phyloP scores from a whole-genome alignment of 225 moss, liverwort and hornwort genomes.

The Pseudoscleropodium purum region DNA sequence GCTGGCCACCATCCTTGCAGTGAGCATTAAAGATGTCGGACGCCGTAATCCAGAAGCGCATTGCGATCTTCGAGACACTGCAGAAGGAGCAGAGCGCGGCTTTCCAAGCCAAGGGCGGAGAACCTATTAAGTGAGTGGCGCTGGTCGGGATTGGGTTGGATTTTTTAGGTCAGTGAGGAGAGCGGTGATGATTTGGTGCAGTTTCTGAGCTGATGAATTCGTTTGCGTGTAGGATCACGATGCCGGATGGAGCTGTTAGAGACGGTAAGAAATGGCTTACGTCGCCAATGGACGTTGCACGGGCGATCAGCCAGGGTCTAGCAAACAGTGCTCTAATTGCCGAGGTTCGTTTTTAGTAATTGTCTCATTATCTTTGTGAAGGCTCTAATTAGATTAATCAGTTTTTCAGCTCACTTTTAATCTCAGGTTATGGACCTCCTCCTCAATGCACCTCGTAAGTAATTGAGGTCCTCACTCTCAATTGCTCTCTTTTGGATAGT shows the following conservation, averaged over 20 bases:
- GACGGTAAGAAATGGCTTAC: slow-evolving; percentile 85
- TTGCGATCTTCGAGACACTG: slow-evolving; percentile 43
- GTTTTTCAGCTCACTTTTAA: not conserved
- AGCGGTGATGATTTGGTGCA: not conserved
- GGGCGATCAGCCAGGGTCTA: slow-evolving; percentile 61
- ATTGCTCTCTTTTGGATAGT: not conserved
- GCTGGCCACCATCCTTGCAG: not conserved
- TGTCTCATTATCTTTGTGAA: not conserved
- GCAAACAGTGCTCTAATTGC: slow-evolving; percentile 74
- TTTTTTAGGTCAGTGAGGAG: not conserved
- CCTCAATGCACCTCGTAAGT: not conserved
- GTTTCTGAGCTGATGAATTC: not conserved
- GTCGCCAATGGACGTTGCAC: slow-evolving; percentile 71
- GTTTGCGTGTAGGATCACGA: slow-evolving; percentile 36
- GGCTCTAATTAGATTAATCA: not conserved
- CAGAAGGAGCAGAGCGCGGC: slow-evolving; percentile 43
- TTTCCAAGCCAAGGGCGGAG: slow-evolving; percentile 52
- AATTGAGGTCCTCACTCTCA: not conserved
- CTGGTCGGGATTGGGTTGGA: not conserved
- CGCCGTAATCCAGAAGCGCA: slow-evolving; percentile 41
- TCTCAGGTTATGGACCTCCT: not conserved
- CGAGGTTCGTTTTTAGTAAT: slow-evolving; percentile 28
- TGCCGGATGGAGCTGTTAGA: slow-evolving; percentile 76
- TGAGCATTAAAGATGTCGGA: not conserved
- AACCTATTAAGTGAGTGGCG: slow-evolving; percentile 32